Conservation (phyloP, 1,284 basidiomycete species). For the Hypsizygus ulmarius region DNA sequence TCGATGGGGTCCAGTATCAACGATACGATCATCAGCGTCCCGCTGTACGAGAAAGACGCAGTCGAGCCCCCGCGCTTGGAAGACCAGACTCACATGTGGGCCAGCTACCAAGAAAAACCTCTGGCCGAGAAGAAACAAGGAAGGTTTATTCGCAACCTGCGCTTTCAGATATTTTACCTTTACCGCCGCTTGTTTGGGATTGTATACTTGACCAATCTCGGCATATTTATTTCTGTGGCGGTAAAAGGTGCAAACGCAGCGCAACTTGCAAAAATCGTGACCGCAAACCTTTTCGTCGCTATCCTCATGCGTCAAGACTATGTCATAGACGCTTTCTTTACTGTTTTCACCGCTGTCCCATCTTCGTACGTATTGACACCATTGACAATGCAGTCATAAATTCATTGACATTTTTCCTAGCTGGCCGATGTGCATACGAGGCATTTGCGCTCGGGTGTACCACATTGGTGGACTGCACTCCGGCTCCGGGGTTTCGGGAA, state of each 20-base stretch:
- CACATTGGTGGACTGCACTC: slow-evolving; percentile 59
- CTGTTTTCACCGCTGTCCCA: slow-evolving; percentile 48
- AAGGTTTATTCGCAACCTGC: slow-evolving; percentile 47
- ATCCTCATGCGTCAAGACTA: slow-evolving; percentile 64
- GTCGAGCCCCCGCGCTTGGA: slow-evolving; percentile 23
- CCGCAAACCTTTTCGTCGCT: slow-evolving; percentile 53
- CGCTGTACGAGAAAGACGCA: slow-evolving; percentile 18
- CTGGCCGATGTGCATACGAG: slow-evolving; percentile 53
- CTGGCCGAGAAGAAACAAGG: slow-evolving; percentile 51
- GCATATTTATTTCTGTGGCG: slow-evolving; percentile 45
- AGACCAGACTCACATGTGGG: slow-evolving; percentile 40
- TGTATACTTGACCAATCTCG: slow-evolving; percentile 53
- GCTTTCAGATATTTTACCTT: slow-evolving; percentile 52
- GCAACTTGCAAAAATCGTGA: slow-evolving; percentile 45
- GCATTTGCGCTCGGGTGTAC: slow-evolving; percentile 52
- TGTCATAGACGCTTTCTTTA: slow-evolving; percentile 57
- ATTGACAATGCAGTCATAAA: no score
- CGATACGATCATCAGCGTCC: slow-evolving; percentile 1
- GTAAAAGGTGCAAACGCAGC: slow-evolving; percentile 43
- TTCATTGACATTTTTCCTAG: slow-evolving; percentile 25
- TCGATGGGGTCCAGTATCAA: background rate
- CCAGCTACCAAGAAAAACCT: slow-evolving; percentile 48
- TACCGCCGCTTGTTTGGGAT: slow-evolving; percentile 60
- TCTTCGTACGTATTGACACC: background rate
- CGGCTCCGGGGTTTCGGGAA: slow-evolving; percentile 53